Percentiles rank a stretch among this genome's conserved stretches.
phyloP scores from a whole-genome alignment of 2,329 filamentous ascomycete genomes.

The Nigrograna mackinnonii region DNA sequence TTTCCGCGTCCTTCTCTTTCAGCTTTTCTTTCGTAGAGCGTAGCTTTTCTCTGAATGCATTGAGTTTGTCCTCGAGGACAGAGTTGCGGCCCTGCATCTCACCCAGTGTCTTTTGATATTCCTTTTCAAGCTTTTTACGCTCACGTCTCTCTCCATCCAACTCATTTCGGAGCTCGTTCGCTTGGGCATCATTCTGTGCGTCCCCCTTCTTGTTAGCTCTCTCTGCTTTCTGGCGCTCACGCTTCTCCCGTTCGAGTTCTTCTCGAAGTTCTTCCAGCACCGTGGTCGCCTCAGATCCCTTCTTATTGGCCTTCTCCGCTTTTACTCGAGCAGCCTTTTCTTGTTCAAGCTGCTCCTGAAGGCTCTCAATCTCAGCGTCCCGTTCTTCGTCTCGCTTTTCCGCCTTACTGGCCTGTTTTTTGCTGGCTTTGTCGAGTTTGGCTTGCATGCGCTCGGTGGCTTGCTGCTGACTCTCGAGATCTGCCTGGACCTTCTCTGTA shows the following conservation, averaged over 20 bases:
- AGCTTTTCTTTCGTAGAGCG: conserved; percentile 72
- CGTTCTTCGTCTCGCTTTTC: conserved; percentile 39
- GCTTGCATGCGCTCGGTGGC: conserved; percentile 30
- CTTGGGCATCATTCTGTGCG: conserved; percentile 45
- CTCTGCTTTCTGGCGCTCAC: conserved; percentile 29
- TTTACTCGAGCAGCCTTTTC: conserved; percentile 41
- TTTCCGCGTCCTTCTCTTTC: conserved; percentile 63
- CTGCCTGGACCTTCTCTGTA: conserved; percentile 31
- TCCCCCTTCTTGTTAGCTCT: conserved; percentile 41
- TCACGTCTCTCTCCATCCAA: conserved; percentile 56
- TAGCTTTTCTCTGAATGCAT: conserved; percentile 70
- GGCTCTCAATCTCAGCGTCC: conserved; percentile 33
- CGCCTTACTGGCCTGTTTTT: conserved; percentile 33
- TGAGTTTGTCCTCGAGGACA: conserved; percentile 71
- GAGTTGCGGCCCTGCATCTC: conserved; percentile 67
- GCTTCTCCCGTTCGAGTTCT: conserved; percentile 48
- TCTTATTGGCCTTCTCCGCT: conserved; percentile 36
- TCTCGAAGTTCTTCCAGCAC: conserved; percentile 34
- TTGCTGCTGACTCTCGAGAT: conserved; percentile 35
- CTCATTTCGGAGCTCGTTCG: conserved; percentile 54
- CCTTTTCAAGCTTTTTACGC: conserved; percentile 56
- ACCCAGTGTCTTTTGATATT: conserved; percentile 58
- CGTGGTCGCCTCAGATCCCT: conserved; percentile 29
- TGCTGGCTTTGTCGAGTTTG: conserved; percentile 36
- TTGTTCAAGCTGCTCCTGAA: conserved; percentile 44